Evolutionary conservation across 495 filamentous ascomycete genomes (phyloP).

Genomic region (Penicillium roqueforti): DNA sequence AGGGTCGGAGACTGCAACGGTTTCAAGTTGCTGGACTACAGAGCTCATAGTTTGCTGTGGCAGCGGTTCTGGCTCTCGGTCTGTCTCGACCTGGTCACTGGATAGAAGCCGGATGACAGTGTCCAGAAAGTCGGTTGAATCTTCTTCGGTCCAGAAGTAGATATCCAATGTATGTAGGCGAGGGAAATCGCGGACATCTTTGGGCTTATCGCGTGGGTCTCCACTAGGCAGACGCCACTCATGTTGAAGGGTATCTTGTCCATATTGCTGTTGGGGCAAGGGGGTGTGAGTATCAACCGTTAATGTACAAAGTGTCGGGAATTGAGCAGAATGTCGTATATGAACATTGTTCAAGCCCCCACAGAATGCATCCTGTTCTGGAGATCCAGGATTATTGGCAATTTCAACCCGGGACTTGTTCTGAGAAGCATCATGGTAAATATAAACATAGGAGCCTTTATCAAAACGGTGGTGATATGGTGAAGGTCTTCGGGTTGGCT

Average conservation of each 20-base stretch:
- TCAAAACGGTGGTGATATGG: slow-evolving; percentile 74
- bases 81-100: slow-evolving; percentile 51
- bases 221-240: slow-evolving; percentile 78
- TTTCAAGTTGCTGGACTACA: slow-evolving; percentile 81
- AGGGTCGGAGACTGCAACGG: slow-evolving; percentile 65
- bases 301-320: slow-evolving; percentile 71
- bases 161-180: slow-evolving; percentile 80
- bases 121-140: slow-evolving; percentile 70
- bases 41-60: slow-evolving; percentile 60
- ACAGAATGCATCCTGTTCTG: slow-evolving; percentile 86
- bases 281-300: slow-evolving; percentile 57
- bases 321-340: slow-evolving; percentile 70
- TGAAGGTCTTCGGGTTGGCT: slow-evolving; percentile 62
- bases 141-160: slow-evolving; percentile 81
- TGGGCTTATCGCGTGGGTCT: slow-evolving; percentile 64
- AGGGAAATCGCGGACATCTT: slow-evolving; percentile 68
- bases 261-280: slow-evolving; percentile 21
- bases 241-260: slow-evolving; percentile 37
- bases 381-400: slow-evolving; percentile 79
- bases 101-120: slow-evolving; percentile 57
- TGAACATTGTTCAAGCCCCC: slow-evolving; percentile 65
- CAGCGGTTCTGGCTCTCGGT: slow-evolving; percentile 43
- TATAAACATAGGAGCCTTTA: slow-evolving; percentile 82
- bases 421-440: slow-evolving; percentile 70
- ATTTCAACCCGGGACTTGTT: slow-evolving; percentile 72